Evolutionary conservation across 306 rosid species (phyloP).

Genomic region (Styphnolobium japonicum): DNA sequence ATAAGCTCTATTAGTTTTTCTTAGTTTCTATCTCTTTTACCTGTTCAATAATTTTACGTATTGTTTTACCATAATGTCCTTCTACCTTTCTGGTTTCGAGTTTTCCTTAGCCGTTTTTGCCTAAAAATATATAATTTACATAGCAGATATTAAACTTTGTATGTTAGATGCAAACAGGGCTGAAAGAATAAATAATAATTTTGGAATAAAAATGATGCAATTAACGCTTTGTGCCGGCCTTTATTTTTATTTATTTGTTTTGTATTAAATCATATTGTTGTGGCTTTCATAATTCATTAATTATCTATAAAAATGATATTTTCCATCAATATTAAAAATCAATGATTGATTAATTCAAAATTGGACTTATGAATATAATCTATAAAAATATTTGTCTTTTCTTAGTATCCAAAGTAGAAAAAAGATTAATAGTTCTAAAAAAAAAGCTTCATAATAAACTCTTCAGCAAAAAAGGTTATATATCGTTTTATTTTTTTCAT

Average conservation of each 20-base stretch:
- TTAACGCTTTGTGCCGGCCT: background rate
- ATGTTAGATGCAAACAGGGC: background rate
- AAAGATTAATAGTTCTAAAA: too few species aligned
- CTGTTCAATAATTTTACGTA: conserved; percentile 48
- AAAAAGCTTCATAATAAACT: too few species aligned
- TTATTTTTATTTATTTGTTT: background rate
- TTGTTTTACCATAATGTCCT: conserved; percentile 41
- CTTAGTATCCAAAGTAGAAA: background rate
- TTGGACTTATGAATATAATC: background rate
- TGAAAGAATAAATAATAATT: background rate
- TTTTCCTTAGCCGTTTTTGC: background rate
- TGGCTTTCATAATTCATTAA: background rate
- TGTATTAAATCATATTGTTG: background rate
- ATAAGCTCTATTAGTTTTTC: background rate
- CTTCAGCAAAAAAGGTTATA: background rate
- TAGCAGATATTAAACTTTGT: background rate
- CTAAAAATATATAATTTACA: too few species aligned
- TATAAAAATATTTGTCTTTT: background rate
- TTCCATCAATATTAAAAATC: background rate
- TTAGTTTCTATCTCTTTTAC: background rate
- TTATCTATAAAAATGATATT: background rate
- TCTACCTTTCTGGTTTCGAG: background rate
- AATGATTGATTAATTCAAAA: background rate
- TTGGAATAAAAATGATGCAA: background rate
- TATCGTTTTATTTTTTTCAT: background rate